Conservation (phyloP, 2,329 filamentous ascomycete species). For the Alternaria sp. region DNA sequence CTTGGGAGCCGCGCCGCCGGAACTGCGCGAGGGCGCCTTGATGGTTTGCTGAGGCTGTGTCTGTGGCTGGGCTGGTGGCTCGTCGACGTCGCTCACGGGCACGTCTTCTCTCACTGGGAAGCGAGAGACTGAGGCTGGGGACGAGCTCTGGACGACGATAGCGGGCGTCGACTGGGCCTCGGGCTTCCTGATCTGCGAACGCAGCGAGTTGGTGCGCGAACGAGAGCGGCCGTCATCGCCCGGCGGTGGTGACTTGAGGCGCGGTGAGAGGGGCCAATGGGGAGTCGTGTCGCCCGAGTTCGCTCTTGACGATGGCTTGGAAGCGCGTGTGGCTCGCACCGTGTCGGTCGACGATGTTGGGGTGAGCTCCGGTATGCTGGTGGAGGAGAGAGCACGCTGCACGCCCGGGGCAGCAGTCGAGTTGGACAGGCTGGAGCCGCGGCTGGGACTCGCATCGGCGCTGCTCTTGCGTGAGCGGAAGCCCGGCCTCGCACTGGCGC, state of each 20-base stretch:
- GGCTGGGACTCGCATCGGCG: slow-evolving; percentile 50
- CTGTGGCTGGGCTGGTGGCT: slow-evolving; percentile 30
- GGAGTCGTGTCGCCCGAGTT: slow-evolving; percentile 58
- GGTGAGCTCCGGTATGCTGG: slow-evolving; percentile 70
- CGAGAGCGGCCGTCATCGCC: slow-evolving; percentile 40
- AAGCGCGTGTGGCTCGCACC: slow-evolving; percentile 67
- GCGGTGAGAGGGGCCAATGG: slow-evolving; percentile 79
- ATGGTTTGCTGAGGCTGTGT: slow-evolving; percentile 31
- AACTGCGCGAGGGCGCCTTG: slow-evolving; percentile 58
- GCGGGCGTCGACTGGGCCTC: slow-evolving; percentile 47
- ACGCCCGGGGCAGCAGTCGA: slow-evolving; percentile 55
- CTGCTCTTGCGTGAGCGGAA: slow-evolving; percentile 54
- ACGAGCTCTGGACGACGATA: slow-evolving; percentile 55
- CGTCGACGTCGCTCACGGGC: slow-evolving; percentile 43
- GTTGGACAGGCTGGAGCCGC: slow-evolving; percentile 44
- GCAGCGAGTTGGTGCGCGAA: slow-evolving; percentile 54
- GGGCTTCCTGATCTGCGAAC: slow-evolving; percentile 42
- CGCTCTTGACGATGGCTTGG: slow-evolving; percentile 64
- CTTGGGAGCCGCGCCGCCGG: slow-evolving; percentile 63
- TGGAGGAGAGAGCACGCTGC: slow-evolving; percentile 71
- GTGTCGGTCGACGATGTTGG: slow-evolving; percentile 65
- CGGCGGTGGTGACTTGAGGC: slow-evolving; percentile 75
- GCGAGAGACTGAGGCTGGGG: slow-evolving; percentile 48
- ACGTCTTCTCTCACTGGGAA: slow-evolving; percentile 37
- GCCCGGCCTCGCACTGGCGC: slow-evolving; percentile 30